Evolutionary conservation across 225 moss, liverwort and hornwort species (phyloP).

Genomic region (Marchantia polymorpha): DNA sequence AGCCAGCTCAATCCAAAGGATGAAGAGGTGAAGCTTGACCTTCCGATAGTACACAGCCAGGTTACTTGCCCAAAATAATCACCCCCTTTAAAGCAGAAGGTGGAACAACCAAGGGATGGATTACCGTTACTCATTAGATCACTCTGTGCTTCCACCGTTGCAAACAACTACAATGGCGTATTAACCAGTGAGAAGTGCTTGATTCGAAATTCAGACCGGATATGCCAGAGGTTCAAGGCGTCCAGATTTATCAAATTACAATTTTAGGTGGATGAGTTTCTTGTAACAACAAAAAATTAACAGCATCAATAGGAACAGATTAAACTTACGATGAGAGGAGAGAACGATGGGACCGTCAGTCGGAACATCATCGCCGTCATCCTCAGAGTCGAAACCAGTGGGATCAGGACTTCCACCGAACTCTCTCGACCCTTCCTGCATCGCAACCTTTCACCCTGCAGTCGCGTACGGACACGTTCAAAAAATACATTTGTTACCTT

Average conservation of each 20-base stretch:
- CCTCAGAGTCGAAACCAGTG: slow-evolving; percentile 36
- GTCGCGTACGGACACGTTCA: background rate
- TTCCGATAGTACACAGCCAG: too few relatives aligned
- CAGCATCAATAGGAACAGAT: background rate
- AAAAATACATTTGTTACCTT: too few relatives aligned
- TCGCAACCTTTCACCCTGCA: slow-evolving; percentile 23
- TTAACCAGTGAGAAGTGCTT: background rate
- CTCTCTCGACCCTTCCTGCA: slow-evolving; percentile 34
- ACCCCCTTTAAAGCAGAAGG: too few relatives aligned
- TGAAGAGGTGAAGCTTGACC: too few relatives aligned
- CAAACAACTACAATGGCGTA: background rate
- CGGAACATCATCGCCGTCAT: slow-evolving; percentile 30
- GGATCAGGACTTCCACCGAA: slow-evolving; percentile 34
- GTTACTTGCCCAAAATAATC: too few relatives aligned
- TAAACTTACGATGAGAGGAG: slow-evolving; percentile 31
- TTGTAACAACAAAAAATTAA: too few relatives aligned
- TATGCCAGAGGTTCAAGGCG: too few relatives aligned
- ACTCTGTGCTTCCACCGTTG: too few relatives aligned
- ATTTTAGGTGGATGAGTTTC: background rate
- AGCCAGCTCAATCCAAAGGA: too few relatives aligned
- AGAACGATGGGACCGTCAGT: slow-evolving; percentile 25
- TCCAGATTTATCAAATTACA: background rate
- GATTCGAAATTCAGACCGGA: background rate
- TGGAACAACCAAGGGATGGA: too few relatives aligned
- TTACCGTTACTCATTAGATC: too few relatives aligned